Evolutionary conservation across 345 rosid genomes (phyloP), one percentile per base, ranked within the genome.

Genomic region (Pugionium cornutum): DNA sequence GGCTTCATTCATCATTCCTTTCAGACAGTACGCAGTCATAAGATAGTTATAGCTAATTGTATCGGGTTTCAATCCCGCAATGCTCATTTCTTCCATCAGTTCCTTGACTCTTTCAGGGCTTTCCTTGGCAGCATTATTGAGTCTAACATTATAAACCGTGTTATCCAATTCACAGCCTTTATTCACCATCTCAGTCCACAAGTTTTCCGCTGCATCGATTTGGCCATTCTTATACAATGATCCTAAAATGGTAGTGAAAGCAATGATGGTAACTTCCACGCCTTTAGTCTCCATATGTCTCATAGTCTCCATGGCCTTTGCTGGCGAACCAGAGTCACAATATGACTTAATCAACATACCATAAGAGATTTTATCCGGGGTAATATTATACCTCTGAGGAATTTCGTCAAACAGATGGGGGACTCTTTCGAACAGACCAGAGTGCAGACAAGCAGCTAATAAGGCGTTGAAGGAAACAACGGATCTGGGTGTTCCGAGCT

Each of bases 281-380:
- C 83, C 81, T 70, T 72, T 83, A 52, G 11, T 57, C 42, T 81
- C 88, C 87, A 88, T 83, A 33, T 64, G 77, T 37, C 65, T 65
- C 79, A 91, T 53, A 28, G 68, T 74, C 61, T 80, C 89, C 45
- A 76, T 58, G 11, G 84, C 96, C 60, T 83, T 86, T 32, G 75
- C 84, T 0, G 80, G 75, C 3, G 59, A 67, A 28, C 88, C 89
- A 4, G 76, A 66, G 55, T 86, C 89, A 29, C 96, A 88, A 39
- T 82, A 83, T 1, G 94, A 80, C 81, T 88, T 91, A 8, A 91
- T 59, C 66, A 86, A 58, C 62, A 84, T 79, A 30, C 94, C 96
- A n/a, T 83, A 86, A 0, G 96, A 86, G 40, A 88, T 53, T 67
- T 82, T 70, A 47, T 91, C 86, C 27, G 88, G 94, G 26, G 68